These are phyloP conservation scores for Wickerhamiella kazuoi DNA, from an alignment of 805 yeast species.

Conservation along the genomic window DNA sequence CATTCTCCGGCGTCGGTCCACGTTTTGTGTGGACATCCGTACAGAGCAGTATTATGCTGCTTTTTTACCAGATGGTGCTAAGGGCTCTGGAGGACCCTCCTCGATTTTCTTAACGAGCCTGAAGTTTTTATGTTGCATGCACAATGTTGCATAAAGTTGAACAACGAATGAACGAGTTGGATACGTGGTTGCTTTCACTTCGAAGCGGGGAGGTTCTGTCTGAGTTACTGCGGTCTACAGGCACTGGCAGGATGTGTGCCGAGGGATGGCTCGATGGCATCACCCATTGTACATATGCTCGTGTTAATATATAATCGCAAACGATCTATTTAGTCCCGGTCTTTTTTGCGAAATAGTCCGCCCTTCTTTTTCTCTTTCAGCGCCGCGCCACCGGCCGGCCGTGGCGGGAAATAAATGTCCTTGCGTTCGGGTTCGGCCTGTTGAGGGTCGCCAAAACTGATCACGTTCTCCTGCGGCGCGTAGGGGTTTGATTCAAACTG, in stretches of 20 bases:
- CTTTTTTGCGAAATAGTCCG: constrained; percentile 64
- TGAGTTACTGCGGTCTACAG: too few species aligned
- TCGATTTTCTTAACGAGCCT: background rate
- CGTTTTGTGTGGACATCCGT: constrained; percentile 91
- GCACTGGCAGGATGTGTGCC: too few species aligned
- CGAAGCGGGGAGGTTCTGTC: too few species aligned
- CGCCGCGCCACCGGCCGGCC: constrained; percentile 19
- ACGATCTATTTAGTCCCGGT: constrained; percentile 18
- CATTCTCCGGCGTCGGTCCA: constrained; percentile 93
- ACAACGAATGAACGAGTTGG: too few species aligned
- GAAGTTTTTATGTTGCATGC: too few species aligned
- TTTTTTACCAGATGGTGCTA: constrained; percentile 66
- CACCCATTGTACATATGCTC: background rate
- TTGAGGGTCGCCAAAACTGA: constrained; percentile 25
- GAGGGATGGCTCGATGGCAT: too few species aligned
- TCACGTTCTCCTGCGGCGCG: constrained; percentile 23
- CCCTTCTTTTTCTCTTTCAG: constrained; percentile 53
- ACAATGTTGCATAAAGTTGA: too few species aligned
- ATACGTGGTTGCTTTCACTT: too few species aligned
- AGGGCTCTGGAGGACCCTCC: constrained; percentile 28
- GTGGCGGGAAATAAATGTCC: constrained; percentile 28
- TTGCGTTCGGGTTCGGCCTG: constrained; percentile 24
- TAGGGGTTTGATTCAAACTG: constrained; percentile 24
- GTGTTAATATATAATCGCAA: background rate
- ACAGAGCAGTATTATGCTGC: constrained; percentile 85